Conservation (phyloP, 768 basidiomycete genomes). For the Podaxis pistillaris region DNA sequence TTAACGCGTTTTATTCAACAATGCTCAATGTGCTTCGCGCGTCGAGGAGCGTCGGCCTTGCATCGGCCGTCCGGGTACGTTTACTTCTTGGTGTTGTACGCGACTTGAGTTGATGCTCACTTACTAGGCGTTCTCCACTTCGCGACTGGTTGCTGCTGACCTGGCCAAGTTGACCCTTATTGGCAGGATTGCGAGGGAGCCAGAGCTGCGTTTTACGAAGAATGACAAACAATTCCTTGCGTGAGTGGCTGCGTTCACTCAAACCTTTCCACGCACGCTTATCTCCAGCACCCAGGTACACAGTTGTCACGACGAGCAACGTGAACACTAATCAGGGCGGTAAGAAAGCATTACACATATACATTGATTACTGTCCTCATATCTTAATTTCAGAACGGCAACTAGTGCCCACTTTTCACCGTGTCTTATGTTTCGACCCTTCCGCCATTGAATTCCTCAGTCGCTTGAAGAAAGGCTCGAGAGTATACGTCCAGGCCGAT, state of each 20-base stretch:
- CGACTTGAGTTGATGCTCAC: not conserved
- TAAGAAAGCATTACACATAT: constrained; percentile 53
- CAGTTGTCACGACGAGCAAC: constrained; percentile 69
- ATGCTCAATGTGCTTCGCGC: constrained; percentile 57
- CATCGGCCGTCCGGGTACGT: not conserved
- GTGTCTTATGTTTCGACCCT: constrained; percentile 71
- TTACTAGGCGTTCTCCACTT: constrained; percentile 64
- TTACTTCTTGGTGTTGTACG: not conserved
- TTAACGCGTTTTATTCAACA: not conserved
- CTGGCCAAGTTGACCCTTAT: constrained; percentile 76
- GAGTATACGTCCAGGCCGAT: constrained; percentile 78
- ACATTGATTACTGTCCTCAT: not conserved
- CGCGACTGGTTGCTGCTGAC: constrained; percentile 52
- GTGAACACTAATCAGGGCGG: constrained; percentile 50
- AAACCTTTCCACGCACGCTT: not conserved
- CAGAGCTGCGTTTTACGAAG: constrained; percentile 67
- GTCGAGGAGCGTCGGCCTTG: not conserved
- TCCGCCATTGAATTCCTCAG: constrained; percentile 60
- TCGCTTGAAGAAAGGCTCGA: constrained; percentile 65
- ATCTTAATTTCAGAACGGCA: constrained; percentile 43
- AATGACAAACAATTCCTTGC: constrained; percentile 75
- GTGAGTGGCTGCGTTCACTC: constrained; percentile 41
- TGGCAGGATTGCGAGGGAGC: constrained; percentile 70
- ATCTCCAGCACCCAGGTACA: constrained; percentile 49
- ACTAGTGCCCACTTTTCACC: constrained; percentile 69